Evolutionary conservation across 1,284 basidiomycete species (phyloP), one percentile per base, ranked within the genome.

Genomic region (Ustilago loliicola): DNA sequence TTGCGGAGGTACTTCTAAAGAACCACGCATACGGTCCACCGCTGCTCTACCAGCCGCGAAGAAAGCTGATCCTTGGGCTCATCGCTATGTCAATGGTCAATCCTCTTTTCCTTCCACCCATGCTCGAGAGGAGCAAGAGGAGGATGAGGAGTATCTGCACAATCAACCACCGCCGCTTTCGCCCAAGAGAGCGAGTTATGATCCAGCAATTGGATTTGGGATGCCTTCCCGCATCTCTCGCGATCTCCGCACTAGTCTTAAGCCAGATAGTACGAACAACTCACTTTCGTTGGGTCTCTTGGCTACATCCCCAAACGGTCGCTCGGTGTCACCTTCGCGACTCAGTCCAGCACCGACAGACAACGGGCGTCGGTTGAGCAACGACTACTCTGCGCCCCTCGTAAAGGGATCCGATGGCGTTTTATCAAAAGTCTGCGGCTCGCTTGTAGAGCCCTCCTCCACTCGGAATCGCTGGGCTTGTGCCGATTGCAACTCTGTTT

Each of bases 401-500:
- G 58, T 80, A 45, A 60, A 68, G 17, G 66, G 69, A 11, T 70
- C 80, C 19, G 77, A 77, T 30, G 82, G 82, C 4, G 72, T 62
- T 2, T 64, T 84, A 7, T 75, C 76, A 13, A 84, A 83, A 57
- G 77, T 84, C 4, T 75, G 69, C 42, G 82, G 82, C 7, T 73
- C 67, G 42, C 58, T 84, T 13, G 63, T 84, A 54, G 81, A 82
- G 55, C 82, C 82, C 5, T 54, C 65, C 21, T 51, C 56, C 3
- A 67, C 50, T 9, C 71, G 79, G 13, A 67, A 75, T 21, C 67
- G 65, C n/a, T 83, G 81, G 82, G 63, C 69, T 1, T 84, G 82
- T 47, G 34, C 55, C 21, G 72, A 64, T 47, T 84, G 82, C 58
- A 30, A 53, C 6, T 4, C 61, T 19, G 56, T 77, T 52, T 84